Percentiles rank a stretch among this genome's conserved stretches.
Evolutionary conservation across 179 eudicot species (phyloP).

Genomic region (Spergularia azorica): DNA sequence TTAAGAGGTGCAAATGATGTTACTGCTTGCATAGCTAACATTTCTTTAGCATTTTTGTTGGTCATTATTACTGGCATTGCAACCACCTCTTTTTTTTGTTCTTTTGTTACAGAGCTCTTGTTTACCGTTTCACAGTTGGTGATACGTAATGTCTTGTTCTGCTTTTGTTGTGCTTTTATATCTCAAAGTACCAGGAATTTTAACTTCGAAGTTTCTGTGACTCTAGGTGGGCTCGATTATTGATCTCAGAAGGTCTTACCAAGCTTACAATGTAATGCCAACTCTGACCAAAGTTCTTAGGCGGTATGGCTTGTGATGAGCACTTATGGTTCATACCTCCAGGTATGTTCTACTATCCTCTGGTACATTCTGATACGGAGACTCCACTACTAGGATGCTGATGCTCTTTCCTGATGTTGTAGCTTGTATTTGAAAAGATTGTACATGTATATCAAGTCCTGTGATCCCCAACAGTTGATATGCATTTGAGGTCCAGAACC

Average conservation of each 20-base stretch:
- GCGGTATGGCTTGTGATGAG: constrained; percentile 67
- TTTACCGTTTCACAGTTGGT: background rate
- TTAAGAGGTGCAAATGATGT: too few relatives aligned
- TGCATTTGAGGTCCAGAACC: background rate
- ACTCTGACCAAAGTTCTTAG: constrained; percentile 75
- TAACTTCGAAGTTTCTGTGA: background rate
- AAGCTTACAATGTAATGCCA: constrained; percentile 98
- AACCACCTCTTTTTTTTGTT: too few relatives aligned
- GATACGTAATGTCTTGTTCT: too few relatives aligned
- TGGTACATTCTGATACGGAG: background rate
- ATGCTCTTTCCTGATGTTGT: background rate
- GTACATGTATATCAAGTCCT: background rate
- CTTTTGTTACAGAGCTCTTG: too few relatives aligned
- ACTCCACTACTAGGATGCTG: background rate
- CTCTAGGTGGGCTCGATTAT: constrained; percentile 91
- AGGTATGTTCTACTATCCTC: constrained; percentile 19
- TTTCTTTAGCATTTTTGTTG: too few relatives aligned
- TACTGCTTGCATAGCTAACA: too few relatives aligned
- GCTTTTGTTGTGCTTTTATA: background rate
- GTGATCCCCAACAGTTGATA: background rate
- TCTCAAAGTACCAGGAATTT: background rate
- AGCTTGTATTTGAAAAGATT: constrained; percentile 1
- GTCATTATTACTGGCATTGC: too few relatives aligned
- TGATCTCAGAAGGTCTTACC: constrained; percentile 90
- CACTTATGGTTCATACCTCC: background rate